These are phyloP conservation scores for Hypomyces perniciosus DNA, from an alignment of 2,329 filamentous ascomycete species.

Conservation along the genomic window DNA sequence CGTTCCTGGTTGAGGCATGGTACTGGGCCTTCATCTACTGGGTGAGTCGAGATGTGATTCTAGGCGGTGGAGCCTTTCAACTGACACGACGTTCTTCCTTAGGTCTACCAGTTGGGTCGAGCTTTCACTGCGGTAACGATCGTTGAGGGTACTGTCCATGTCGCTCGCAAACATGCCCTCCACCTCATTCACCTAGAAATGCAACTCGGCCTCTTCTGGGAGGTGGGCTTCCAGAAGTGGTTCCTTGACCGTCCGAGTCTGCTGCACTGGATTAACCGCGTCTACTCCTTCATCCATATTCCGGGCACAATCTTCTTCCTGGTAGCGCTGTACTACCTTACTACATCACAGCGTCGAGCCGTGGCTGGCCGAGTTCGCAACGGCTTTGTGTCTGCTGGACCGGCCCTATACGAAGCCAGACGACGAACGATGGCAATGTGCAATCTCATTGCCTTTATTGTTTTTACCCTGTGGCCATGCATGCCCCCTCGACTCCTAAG, in stretches of 20 bases:
- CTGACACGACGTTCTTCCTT: background rate
- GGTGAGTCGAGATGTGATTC: constrained; percentile 41
- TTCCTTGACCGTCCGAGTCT: constrained; percentile 45
- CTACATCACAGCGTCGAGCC: constrained; percentile 50
- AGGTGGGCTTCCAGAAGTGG: constrained; percentile 52
- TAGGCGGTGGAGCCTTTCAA: background rate
- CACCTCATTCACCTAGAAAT: constrained; percentile 63
- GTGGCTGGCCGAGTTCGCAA: constrained; percentile 21
- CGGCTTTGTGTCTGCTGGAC: constrained; percentile 32
- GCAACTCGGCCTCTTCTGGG: constrained; percentile 57
- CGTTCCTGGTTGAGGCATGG: constrained; percentile 69
- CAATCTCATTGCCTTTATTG: constrained; percentile 54
- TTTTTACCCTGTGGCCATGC: constrained; percentile 58
- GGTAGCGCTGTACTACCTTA: constrained; percentile 62
- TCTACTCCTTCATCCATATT: constrained; percentile 74
- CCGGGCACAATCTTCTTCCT: constrained; percentile 67
- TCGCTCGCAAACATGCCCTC: constrained; percentile 62
- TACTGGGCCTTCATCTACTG: constrained; percentile 75
- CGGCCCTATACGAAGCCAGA: constrained; percentile 47
- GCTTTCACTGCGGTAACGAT: constrained; percentile 66
- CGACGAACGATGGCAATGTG: constrained; percentile 56
- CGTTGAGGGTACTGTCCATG: constrained; percentile 60
- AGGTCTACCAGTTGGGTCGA: constrained; percentile 70
- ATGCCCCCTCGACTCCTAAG: constrained; percentile 58
- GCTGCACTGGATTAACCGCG: constrained; percentile 64